These are phyloP conservation scores for Herpotrichia juniperi DNA, from an alignment of 2,329 filamentous ascomycete species.

Conservation along the genomic window DNA sequence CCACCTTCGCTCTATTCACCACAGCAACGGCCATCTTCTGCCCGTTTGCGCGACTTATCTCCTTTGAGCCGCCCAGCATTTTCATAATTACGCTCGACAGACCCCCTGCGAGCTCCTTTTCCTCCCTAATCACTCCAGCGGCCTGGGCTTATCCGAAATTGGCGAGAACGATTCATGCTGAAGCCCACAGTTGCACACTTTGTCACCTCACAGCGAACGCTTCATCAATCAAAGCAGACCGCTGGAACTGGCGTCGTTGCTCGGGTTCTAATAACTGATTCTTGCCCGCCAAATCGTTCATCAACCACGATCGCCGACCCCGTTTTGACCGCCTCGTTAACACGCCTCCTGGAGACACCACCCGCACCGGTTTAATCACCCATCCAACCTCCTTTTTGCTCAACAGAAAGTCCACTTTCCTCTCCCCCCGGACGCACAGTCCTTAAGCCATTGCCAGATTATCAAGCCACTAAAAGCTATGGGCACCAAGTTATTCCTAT, in stretches of 20 bases:
- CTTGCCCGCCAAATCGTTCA: slow-evolving; percentile 17
- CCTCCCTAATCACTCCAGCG: slow-evolving; percentile 44
- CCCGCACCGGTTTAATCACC: slow-evolving; percentile 22
- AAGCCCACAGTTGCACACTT: slow-evolving; percentile 36
- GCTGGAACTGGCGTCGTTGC: slow-evolving; percentile 22
- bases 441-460: slow-evolving; percentile 42
- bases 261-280: slow-evolving; percentile 23
- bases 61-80: slow-evolving; percentile 31
- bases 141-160: slow-evolving; percentile 42
- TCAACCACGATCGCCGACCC: slow-evolving; percentile 34
- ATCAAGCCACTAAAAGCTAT: slow-evolving; percentile 46
- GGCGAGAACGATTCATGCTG: slow-evolving; percentile 42
- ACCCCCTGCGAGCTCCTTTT: slow-evolving; percentile 35
- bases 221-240: slow-evolving; percentile 36
- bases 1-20: slow-evolving; percentile 31
- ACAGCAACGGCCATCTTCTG: slow-evolving; percentile 46
- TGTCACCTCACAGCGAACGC: slow-evolving; percentile 29
- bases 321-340: slow-evolving; percentile 25
- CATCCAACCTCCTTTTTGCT: slow-evolving; percentile 29
- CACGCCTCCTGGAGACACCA: slow-evolving; percentile 10
- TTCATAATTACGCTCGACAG: slow-evolving; percentile 43
- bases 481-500: slow-evolving; percentile 47
- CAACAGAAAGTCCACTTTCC: slow-evolving; percentile 44
- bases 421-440: slow-evolving; percentile 42
- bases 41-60: slow-evolving; percentile 34